A percentile compares a stretch with the other conserved stretches of the same genome.
Evolutionary conservation across 2,329 filamentous ascomycete genomes (phyloP).

Genomic region (Phaeosphaeriaceae sp.): DNA sequence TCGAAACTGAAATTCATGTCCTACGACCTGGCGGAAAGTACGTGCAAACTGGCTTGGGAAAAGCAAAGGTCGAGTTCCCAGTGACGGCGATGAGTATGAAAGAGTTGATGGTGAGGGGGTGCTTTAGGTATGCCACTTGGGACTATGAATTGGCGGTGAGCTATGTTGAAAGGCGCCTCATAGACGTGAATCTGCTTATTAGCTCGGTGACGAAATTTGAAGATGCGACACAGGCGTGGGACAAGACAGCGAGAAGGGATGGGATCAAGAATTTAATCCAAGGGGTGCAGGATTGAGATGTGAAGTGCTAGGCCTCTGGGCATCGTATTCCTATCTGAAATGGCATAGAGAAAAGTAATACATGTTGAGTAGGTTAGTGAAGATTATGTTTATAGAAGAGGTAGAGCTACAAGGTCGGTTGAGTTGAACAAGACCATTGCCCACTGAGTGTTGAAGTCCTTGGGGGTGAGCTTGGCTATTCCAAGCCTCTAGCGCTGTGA

Average conservation of each 20-base stretch:
- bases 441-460: background rate
- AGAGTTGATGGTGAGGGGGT: constrained; percentile 65
- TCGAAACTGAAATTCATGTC: constrained; percentile 83
- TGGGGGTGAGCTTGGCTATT: constrained; percentile 2
- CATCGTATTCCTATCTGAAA: background rate
- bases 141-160: constrained; percentile 41
- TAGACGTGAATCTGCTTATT: constrained; percentile 38
- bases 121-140: constrained; percentile 41
- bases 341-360: too few relatives aligned
- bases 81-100: constrained; percentile 90
- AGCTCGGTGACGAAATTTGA: constrained; percentile 39
- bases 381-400: background rate
- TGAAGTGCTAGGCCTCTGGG: background rate
- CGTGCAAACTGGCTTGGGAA: constrained; percentile 92
- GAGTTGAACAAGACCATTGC: background rate
- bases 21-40: constrained; percentile 93
- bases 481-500: constrained; percentile 9
- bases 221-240: constrained; percentile 38
- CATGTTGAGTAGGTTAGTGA: too few relatives aligned
- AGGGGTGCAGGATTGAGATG: constrained; percentile 28
- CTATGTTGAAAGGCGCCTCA: constrained; percentile 26
- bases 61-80: constrained; percentile 88
- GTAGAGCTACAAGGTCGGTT: background rate
- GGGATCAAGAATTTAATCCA: constrained; percentile 45
- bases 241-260: constrained; percentile 37